phyloP scores from a whole-genome alignment of 2,329 filamentous ascomycete species.

The Xylaria sp. region DNA sequence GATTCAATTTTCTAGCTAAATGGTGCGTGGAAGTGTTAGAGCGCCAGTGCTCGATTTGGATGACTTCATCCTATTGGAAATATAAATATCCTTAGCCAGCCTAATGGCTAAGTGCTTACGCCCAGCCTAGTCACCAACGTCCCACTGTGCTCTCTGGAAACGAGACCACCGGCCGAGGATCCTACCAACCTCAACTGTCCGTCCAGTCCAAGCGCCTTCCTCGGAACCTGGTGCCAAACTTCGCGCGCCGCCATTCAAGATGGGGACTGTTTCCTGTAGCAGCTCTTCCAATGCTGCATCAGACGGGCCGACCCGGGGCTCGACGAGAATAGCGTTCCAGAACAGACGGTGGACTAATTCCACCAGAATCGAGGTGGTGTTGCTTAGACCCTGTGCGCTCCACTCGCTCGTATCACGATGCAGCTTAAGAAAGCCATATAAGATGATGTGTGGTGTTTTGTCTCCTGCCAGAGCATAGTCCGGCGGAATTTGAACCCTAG shows the following conservation, averaged over 20 bases:
- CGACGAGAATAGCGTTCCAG: constrained; percentile 60
- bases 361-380: constrained; percentile 70
- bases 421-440: constrained; percentile 73
- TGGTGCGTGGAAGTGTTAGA: background rate
- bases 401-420: constrained; percentile 78
- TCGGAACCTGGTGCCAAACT: constrained; percentile 56
- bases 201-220: constrained; percentile 66
- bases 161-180: constrained; percentile 75
- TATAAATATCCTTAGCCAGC: background rate
- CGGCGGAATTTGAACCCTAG: constrained; percentile 53
- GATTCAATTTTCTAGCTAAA: background rate
- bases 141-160: constrained; percentile 57
- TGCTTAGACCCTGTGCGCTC: constrained; percentile 77
- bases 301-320: constrained; percentile 51
- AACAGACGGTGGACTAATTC: constrained; percentile 65
- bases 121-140: constrained; percentile 35
- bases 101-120: background rate
- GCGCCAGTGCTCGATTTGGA: constrained; percentile 12
- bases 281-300: constrained; percentile 51
- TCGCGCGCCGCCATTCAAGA: constrained; percentile 68
- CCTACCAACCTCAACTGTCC: constrained; percentile 66
- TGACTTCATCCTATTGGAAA: background rate
- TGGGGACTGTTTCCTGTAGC: constrained; percentile 65
- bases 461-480: constrained; percentile 4
- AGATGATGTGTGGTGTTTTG: constrained; percentile 61